A percentile compares a stretch with the other conserved stretches of the same genome.
phyloP scores from a whole-genome alignment of 2,329 filamentous ascomycete species.

The Cladosporium sp. region DNA sequence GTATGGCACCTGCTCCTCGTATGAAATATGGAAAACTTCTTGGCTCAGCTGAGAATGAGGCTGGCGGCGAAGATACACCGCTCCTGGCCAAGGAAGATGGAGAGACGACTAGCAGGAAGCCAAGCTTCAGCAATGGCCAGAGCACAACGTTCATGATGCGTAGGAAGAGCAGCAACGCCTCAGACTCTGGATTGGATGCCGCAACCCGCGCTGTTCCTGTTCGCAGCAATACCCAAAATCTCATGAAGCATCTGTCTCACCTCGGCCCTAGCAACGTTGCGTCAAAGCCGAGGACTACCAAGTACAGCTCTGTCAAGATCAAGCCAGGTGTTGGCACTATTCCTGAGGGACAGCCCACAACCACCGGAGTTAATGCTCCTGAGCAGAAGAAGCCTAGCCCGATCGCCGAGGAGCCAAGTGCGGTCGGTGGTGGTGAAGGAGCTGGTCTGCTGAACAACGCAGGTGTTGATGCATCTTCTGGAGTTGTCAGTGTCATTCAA shows the following conservation, averaged over 20 bases:
- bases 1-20: constrained; percentile 78
- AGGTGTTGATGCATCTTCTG: constrained; percentile 59
- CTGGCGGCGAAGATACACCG: constrained; percentile 26
- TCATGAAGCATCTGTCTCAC: constrained; percentile 58
- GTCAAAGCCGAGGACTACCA: constrained; percentile 56
- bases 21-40: constrained; percentile 38
- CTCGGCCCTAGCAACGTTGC: constrained; percentile 62
- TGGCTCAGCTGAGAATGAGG: constrained; percentile 20
- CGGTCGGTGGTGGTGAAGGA: constrained; percentile 50
- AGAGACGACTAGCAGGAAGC: constrained; percentile 20
- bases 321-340: constrained; percentile 52
- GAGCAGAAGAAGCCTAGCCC: not conserved
- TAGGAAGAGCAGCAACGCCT: constrained; percentile 42
- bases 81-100: constrained; percentile 24
- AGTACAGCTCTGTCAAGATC: constrained; percentile 61
- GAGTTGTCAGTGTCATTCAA: constrained; percentile 57
- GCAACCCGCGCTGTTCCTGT: constrained; percentile 35
- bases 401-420: constrained; percentile 17
- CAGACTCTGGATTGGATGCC: constrained; percentile 23
- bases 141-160: constrained; percentile 41
- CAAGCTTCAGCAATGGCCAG: constrained; percentile 34
- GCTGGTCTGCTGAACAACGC: constrained; percentile 52
- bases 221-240: constrained; percentile 50
- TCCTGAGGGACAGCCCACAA: constrained; percentile 34
- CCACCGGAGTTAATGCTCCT: constrained; percentile 4